These are phyloP conservation scores for Nadsonia fulvescens DNA, from an alignment of 805 yeast genomes.

Conservation along the genomic window DNA sequence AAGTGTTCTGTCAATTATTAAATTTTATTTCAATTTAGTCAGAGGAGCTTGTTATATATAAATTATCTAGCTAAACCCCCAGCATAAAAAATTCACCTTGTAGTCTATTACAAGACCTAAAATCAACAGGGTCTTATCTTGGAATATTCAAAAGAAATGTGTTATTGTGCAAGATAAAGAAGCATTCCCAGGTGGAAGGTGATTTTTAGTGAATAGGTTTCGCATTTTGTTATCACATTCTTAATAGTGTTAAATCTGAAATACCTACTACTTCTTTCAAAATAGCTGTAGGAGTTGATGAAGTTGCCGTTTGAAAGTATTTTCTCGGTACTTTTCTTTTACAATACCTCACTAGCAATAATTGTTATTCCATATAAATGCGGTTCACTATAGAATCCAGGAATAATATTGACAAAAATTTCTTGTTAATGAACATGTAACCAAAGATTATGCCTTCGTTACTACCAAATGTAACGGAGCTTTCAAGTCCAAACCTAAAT, in stretches of 20 bases:
- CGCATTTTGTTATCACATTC: slow-evolving; percentile 64
- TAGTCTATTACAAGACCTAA: slow-evolving; percentile 33
- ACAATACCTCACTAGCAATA: slow-evolving; percentile 39
- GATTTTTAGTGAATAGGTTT: slow-evolving; percentile 41
- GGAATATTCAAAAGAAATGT: slow-evolving; percentile 32
- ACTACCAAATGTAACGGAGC: slow-evolving; percentile 18
- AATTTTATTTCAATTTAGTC: slow-evolving; percentile 54
- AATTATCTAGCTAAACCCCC: too few relatives aligned
- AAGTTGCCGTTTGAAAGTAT: slow-evolving; percentile 39
- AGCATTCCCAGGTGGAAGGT: slow-evolving; percentile 45
- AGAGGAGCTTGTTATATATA: slow-evolving; percentile 26
- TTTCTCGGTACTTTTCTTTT: slow-evolving; percentile 40
- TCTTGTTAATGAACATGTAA: slow-evolving; percentile 24
- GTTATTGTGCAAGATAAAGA: slow-evolving; percentile 55
- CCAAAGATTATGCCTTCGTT: slow-evolving; percentile 21
- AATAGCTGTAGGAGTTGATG: slow-evolving; percentile 37
- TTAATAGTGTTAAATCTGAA: slow-evolving; percentile 39
- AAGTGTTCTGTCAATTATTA: slow-evolving; percentile 62
- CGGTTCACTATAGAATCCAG: slow-evolving; percentile 42
- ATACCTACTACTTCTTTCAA: slow-evolving; percentile 40
- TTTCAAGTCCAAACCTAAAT: slow-evolving; percentile 14
- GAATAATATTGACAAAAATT: slow-evolving; percentile 29
- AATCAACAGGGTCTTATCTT: slow-evolving; percentile 52
- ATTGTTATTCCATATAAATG: slow-evolving; percentile 50
- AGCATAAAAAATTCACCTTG: slow-evolving; percentile 32